Evolutionary conservation across 169 alveolate species (phyloP), one percentile per base, ranked within the genome.

Genomic region (Eimeria mitis): DNA sequence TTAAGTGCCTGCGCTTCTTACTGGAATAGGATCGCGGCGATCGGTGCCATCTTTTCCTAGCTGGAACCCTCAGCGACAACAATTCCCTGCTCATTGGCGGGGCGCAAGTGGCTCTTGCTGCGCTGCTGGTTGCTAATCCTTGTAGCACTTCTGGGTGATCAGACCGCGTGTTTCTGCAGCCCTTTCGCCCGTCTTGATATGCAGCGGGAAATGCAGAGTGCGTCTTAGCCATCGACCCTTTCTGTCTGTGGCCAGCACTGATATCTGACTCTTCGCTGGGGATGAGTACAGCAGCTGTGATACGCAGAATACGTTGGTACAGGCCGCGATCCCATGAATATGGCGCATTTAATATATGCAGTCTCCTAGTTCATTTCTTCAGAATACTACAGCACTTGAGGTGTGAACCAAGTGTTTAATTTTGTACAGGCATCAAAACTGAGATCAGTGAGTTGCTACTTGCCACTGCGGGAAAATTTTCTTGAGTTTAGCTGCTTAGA

Each of bases 391-490:
- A 37, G 49, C 6, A 61, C 65, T 23, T 85, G 23, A 56, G 42
- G 19, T n/a, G 37, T 23, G 70, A 2, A 5, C 61, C 79, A 34
- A 14, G 34, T 7, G 91, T n/a, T 14, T 25, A 0, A 7, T 65
- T 28, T n/a, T 37, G 0, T 37, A 11, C 79, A 34, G 23, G 52
- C 79, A 70, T 28, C 52, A 70, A 9, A 70, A 31, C 9, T 42
- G 65, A 42, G 63, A 70, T 25, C 61, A 76, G 88, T 81, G 47
- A n/a, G 42, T 61, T 13, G 40, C 40, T 40, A 79, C 91, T 85
- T 85, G 91, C 91, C 91, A 56, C 91, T 85, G 34, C 91, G 78
- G 61, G 91, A 85, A 34, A 59, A 59, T 5, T 25, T 28, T 16
- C 79, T 61, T 85, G 78, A 59, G n/a, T 23, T 42, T 44, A 85